These are phyloP conservation scores for Nicotiana benthamiana DNA, from an alignment of 257 asterid species.

Conservation along the genomic window DNA sequence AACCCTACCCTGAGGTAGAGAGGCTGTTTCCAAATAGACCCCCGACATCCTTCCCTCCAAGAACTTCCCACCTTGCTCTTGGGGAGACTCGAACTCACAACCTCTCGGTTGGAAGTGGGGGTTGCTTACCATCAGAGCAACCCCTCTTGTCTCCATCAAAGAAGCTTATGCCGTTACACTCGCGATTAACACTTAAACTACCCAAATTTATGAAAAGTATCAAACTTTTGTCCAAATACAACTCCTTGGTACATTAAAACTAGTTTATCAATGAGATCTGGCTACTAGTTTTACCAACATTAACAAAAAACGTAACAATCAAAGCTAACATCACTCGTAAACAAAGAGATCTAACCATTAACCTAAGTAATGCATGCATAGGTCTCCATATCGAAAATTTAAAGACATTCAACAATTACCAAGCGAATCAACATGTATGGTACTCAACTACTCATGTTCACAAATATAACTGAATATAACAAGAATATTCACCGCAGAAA, in stretches of 20 bases:
- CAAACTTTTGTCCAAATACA: not conserved
- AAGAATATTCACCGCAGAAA: not conserved
- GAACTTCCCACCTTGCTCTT: too few relatives aligned
- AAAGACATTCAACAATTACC: not conserved
- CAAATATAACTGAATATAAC: not conserved
- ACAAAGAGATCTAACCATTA: not conserved
- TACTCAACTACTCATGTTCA: too few relatives aligned
- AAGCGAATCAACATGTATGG: not conserved
- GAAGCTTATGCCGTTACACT: not conserved
- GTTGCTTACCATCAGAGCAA: too few relatives aligned
- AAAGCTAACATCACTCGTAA: not conserved
- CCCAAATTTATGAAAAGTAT: not conserved
- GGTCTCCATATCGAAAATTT: not conserved
- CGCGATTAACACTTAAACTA: not conserved
- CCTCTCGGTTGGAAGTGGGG: too few relatives aligned
- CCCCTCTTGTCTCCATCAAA: too few relatives aligned
- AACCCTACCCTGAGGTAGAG: too few relatives aligned
- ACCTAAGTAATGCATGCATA: not conserved
- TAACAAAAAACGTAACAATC: not conserved
- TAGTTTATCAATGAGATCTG: not conserved
- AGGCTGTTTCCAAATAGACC: too few relatives aligned
- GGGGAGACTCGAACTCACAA: too few relatives aligned
- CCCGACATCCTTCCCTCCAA: too few relatives aligned
- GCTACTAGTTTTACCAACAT: not conserved
- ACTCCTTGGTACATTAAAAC: not conserved